Percentiles rank a stretch among this genome's conserved stretches.
These are phyloP conservation scores for Gynostemma pentaphyllum DNA, from an alignment of 306 rosid genomes.

Conservation along the genomic window DNA sequence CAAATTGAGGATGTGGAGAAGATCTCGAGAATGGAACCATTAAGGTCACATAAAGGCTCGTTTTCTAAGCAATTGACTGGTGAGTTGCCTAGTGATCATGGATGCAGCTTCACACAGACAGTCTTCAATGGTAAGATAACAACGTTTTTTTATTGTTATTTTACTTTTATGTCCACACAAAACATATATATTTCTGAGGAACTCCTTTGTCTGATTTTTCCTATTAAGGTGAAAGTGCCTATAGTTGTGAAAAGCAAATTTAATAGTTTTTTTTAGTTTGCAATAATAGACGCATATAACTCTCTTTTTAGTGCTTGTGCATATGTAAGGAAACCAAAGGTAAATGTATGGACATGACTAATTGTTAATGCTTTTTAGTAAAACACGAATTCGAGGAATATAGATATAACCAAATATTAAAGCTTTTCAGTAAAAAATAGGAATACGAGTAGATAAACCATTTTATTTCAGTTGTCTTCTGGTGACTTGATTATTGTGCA, in stretches of 20 bases:
- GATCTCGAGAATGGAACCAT: constrained; percentile 31
- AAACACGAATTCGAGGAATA: too few relatives aligned
- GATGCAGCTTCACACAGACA: constrained; percentile 74
- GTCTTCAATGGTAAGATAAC: constrained; percentile 50
- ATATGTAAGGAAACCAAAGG: too few relatives aligned
- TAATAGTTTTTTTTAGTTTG: too few relatives aligned
- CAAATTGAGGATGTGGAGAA: constrained; percentile 21
- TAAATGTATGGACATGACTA: too few relatives aligned
- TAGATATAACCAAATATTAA: too few relatives aligned
- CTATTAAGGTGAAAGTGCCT: not conserved
- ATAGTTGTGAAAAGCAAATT: not conserved
- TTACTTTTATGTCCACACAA: too few relatives aligned
- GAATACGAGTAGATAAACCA: not conserved
- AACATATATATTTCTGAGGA: not conserved
- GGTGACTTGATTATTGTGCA: not conserved
- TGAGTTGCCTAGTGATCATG: constrained; percentile 45
- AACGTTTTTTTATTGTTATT: not conserved
- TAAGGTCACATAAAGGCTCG: constrained; percentile 36
- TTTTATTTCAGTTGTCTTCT: not conserved
- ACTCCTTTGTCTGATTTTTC: not conserved
- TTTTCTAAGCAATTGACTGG: constrained; percentile 43
- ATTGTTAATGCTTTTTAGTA: too few relatives aligned
- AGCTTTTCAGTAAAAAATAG: not conserved
- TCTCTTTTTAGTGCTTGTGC: too few relatives aligned
- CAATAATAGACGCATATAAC: too few relatives aligned